Evolutionary conservation across 306 rosid genomes (phyloP).

Genomic region (Quercus berberidifolia): DNA sequence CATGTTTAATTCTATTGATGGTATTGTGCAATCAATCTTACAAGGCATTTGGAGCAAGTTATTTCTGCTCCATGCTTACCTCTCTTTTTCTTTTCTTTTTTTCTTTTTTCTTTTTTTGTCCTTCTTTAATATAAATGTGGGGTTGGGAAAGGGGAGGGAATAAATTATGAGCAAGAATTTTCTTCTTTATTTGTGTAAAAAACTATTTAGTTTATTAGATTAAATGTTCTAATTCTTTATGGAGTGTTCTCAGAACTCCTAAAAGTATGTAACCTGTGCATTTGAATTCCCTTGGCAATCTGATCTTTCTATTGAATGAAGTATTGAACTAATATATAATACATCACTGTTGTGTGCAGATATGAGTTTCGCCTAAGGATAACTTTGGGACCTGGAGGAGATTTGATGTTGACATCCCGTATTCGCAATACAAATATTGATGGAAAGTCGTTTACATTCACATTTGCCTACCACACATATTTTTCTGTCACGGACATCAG

Average conservation of each 20-base stretch:
- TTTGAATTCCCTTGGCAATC: background rate
- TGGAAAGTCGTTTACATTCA: slow-evolving; percentile 67
- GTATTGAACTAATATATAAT: background rate
- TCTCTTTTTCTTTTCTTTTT: no score
- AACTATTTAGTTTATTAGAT: background rate
- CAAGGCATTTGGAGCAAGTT: background rate
- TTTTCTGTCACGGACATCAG: slow-evolving; percentile 63
- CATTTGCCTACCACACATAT: slow-evolving; percentile 71
- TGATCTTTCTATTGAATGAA: background rate
- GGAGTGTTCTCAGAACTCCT: background rate
- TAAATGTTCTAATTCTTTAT: background rate
- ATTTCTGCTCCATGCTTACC: background rate
- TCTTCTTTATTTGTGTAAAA: background rate
- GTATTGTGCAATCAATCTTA: background rate
- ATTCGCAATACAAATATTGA: slow-evolving; percentile 70
- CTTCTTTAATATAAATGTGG: background rate
- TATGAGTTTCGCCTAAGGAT: slow-evolving; percentile 73
- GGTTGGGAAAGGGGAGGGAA: background rate
- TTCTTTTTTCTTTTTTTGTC: no score
- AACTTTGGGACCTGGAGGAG: slow-evolving; percentile 65
- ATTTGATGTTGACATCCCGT: slow-evolving; percentile 66
- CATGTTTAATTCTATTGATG: background rate
- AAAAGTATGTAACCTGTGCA: background rate
- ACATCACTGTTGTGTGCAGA: slow-evolving; percentile 28
- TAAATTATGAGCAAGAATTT: background rate